A percentile compares a stretch with the other conserved stretches of the same genome.
These are phyloP conservation scores for Heritiera fomes DNA, from an alignment of 345 rosid species.

Conservation along the genomic window DNA sequence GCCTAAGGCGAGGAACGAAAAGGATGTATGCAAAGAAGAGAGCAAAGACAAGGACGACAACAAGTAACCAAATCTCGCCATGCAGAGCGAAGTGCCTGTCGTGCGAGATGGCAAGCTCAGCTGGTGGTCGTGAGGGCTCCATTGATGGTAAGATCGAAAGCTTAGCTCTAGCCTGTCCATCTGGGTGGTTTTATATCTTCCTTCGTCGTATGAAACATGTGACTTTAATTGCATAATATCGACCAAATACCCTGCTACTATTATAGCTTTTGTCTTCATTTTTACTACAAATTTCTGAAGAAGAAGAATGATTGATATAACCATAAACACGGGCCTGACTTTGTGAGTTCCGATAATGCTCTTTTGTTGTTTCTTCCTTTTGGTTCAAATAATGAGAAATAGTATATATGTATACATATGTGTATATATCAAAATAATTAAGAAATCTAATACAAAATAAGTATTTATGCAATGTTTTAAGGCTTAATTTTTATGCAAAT, in stretches of 20 bases:
- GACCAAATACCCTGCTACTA: not conserved
- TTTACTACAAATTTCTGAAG: not conserved
- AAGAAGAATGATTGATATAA: not conserved
- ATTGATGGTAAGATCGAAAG: not conserved
- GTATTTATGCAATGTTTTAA: too few relatives aligned
- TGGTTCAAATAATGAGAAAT: not conserved
- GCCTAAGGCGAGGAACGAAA: not conserved
- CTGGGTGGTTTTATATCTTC: not conserved
- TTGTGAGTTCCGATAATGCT: not conserved
- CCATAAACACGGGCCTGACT: not conserved
- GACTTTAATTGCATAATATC: conserved; percentile 10
- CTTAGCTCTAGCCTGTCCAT: not conserved
- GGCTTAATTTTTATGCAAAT: too few relatives aligned
- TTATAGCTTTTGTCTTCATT: not conserved
- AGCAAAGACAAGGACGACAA: not conserved
- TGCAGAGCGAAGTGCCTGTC: conserved; percentile 21
- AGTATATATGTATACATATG: too few relatives aligned
- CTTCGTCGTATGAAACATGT: conserved; percentile 5
- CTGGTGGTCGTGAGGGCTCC: conserved; percentile 3
- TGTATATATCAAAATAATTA: too few relatives aligned
- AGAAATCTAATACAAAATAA: too few relatives aligned
- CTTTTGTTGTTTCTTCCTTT: not conserved
- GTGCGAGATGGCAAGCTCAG: not conserved
- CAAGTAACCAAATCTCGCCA: conserved; percentile 17
- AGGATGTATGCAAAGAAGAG: conserved; percentile 3